Percentiles rank a stretch among this genome's conserved stretches.
These are phyloP conservation scores for Lactarius vividus DNA, from an alignment of 768 basidiomycete species.

Conservation along the genomic window DNA sequence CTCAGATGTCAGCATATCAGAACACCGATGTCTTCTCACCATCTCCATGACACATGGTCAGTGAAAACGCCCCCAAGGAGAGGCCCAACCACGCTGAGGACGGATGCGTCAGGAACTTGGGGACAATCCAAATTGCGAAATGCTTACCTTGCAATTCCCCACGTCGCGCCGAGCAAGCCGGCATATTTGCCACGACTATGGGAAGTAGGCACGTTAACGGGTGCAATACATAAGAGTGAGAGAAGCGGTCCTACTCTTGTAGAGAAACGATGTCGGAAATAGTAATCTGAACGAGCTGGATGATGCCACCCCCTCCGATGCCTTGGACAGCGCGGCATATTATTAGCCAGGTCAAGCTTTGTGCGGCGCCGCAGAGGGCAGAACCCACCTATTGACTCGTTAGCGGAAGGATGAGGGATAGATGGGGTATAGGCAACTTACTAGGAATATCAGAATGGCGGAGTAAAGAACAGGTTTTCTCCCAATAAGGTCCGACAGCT, in stretches of 20 bases:
- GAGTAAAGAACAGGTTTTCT: conserved; percentile 71
- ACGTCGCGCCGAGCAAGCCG: conserved; percentile 74
- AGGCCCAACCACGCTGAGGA: conserved; percentile 62
- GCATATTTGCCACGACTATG: conserved; percentile 73
- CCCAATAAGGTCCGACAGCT: conserved; percentile 63
- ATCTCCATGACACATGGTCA: conserved; percentile 76
- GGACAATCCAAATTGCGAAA: not conserved
- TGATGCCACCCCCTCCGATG: conserved; percentile 77
- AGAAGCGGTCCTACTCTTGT: conserved; percentile 52
- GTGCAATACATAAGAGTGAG: not conserved
- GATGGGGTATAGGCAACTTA: conserved; percentile 32
- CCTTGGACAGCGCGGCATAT: conserved; percentile 78
- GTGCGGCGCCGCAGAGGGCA: conserved; percentile 78
- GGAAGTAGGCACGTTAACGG: not conserved
- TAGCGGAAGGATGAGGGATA: not conserved
- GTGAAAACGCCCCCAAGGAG: conserved; percentile 78
- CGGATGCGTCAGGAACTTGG: not conserved
- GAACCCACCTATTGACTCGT: conserved; percentile 56
- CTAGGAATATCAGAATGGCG: conserved; percentile 66
- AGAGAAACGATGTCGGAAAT: conserved; percentile 83
- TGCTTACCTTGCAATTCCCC: conserved; percentile 59
- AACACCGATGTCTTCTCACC: conserved; percentile 40
- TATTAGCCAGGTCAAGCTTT: conserved; percentile 75
- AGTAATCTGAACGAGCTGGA: conserved; percentile 74
- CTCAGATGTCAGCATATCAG: conserved; percentile 6